Evolutionary conservation across 139 green algal genomes (phyloP).

Genomic region (Asterochloris erici): DNA sequence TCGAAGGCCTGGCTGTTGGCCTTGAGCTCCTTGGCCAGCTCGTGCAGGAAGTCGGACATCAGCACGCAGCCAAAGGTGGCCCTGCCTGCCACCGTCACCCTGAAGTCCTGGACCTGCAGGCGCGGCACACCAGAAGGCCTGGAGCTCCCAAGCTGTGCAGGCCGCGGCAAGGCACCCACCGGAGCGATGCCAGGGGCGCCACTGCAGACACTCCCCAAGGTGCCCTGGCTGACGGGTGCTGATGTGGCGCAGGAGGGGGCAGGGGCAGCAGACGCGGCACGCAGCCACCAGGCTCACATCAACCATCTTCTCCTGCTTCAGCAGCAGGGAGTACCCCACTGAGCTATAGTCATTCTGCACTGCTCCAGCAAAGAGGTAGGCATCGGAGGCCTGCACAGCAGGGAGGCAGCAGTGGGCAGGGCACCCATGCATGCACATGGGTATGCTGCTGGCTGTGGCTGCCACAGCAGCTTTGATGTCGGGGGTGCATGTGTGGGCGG

Average conservation of each 20-base stretch:
- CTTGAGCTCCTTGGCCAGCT: slow-evolving; percentile 41
- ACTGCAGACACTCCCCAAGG: too few species aligned
- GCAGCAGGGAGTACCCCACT: slow-evolving; percentile 63
- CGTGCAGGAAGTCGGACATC: slow-evolving; percentile 56
- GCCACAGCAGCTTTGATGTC: too few species aligned
- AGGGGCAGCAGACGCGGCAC: too few species aligned
- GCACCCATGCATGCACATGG: too few species aligned
- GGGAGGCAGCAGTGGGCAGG: too few species aligned
- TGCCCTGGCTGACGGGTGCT: too few species aligned
- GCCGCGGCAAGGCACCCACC: too few species aligned
- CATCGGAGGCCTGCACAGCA: slow-evolving; percentile 44
- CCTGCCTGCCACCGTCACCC: slow-evolving; percentile 51
- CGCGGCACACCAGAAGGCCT: neutral
- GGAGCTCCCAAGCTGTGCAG: too few species aligned
- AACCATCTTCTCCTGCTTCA: slow-evolving; percentile 57
- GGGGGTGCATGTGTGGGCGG: too few species aligned
- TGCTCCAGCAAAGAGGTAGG: slow-evolving; percentile 35
- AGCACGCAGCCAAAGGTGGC: slow-evolving; percentile 67
- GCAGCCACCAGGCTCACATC: slow-evolving; percentile 8
- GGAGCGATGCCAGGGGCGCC: too few species aligned
- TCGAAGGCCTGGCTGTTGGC: slow-evolving; percentile 35
- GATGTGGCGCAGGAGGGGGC: too few species aligned
- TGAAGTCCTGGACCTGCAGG: slow-evolving; percentile 26
- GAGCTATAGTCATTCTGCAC: slow-evolving; percentile 76
- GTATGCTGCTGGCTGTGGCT: too few species aligned